Evolutionary conservation across 78 protist species (phyloP).

Genomic region (Protostelium mycophagum): DNA sequence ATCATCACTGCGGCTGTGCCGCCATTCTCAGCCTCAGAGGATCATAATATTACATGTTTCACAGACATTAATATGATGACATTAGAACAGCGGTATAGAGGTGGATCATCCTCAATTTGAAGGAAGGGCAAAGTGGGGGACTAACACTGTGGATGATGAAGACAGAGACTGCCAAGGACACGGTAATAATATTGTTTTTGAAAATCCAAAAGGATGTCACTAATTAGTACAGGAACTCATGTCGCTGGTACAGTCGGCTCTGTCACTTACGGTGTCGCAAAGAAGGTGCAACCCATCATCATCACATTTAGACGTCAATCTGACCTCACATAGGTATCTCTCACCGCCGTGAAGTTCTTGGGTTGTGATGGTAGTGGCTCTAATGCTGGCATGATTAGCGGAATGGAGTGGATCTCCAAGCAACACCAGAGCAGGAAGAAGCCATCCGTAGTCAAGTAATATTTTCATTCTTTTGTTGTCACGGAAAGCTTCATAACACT

Average conservation of each 20-base stretch:
- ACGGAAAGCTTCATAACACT: too few species aligned
- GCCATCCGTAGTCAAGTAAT: neutral
- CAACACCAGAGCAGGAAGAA: neutral
- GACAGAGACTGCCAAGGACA: neutral
- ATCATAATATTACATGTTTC: neutral
- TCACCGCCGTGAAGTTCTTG: neutral
- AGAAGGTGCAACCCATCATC: neutral
- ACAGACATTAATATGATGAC: neutral
- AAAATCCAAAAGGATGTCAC: too few species aligned
- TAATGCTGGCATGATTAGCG: neutral
- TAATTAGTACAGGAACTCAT: too few species aligned
- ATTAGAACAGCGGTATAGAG: neutral
- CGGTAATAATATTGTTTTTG: neutral
- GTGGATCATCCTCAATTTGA: neutral
- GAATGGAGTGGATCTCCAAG: neutral
- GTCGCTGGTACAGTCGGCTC: neutral
- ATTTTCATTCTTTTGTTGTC: too few species aligned
- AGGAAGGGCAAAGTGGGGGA: neutral
- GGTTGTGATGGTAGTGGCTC: neutral
- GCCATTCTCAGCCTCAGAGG: too few species aligned
- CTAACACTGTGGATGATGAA: neutral
- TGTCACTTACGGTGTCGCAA: neutral
- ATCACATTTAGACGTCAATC: neutral
- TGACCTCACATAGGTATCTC: neutral
- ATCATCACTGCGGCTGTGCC: neutral